Evolutionary conservation across 2,329 filamentous ascomycete species (phyloP).

Genomic region (Trichoderma guizhouense): DNA sequence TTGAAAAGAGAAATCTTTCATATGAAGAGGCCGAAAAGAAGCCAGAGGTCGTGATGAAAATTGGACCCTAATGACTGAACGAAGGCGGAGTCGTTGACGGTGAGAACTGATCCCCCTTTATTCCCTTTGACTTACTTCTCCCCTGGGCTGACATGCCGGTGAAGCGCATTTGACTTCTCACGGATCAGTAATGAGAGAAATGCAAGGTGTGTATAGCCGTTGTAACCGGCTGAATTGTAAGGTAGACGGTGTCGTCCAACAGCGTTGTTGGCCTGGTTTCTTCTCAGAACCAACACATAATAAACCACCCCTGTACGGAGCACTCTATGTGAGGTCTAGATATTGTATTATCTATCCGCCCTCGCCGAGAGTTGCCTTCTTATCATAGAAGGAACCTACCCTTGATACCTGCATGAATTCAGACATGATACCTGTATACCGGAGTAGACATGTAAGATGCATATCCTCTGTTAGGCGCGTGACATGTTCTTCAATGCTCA

Average conservation of each 20-base stretch:
- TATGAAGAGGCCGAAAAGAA: neutral
- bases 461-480: neutral
- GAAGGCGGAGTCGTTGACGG: neutral
- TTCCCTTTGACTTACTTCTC: neutral
- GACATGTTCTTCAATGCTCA: neutral
- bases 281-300: neutral
- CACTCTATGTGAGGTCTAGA: neutral
- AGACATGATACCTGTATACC: neutral
- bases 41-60: neutral
- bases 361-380: neutral
- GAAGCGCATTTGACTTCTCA: neutral
- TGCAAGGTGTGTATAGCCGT: neutral
- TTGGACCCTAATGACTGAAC: neutral
- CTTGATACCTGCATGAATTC: neutral
- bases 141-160: neutral
- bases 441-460: neutral
- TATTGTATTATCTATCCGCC: neutral
- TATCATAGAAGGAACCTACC: neutral
- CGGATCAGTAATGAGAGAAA: neutral
- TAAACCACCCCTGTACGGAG: neutral
- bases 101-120: neutral
- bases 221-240: neutral
- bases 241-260: neutral
- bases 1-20: neutral
- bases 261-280: neutral